Base-by-base conservation (phyloP, 2,329 filamentous ascomycete genomes). In the Aspergillus calidoustus region DNA sequence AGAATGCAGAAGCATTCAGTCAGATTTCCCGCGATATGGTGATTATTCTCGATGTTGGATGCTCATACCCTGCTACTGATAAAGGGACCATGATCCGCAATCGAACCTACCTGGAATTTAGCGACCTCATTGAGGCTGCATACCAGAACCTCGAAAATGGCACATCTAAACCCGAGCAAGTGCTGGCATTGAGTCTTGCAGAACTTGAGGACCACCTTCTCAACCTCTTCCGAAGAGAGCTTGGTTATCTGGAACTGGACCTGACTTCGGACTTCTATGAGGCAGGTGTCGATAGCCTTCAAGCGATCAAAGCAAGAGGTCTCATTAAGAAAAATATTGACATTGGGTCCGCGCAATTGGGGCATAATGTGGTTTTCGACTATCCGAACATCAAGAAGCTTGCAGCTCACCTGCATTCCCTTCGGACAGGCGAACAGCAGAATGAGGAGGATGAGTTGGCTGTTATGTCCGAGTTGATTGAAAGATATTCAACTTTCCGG, bases 331-430 rank as follows among this genome's bases (percentile, higher is more conserved):
- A 81, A 13, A 77, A 81, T 0, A 69, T 89, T 2, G 79, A 86
- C 28, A 67, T 86, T 1, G 77, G 79, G 1, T 80, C 81, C 0
- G 74, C 79, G 15, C 71, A 76, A 9, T 71, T 88, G 0, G 80
- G 81, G 0, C 81, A 84, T 52, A 89, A 88, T 49, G 79, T 89
- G 0, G 80, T 88, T 0, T 89, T 86, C 49, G 86, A 89, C 50
- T 80, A 82, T 34, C 83, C 82, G 0, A 85, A 81, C 8, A 72
- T 86, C 31, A 68, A 72, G 7, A 77, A 76, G 25, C 74, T 88
- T 11, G 79, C 83, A 1, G 70, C 69, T 2, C 78, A 83, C 64
- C 71, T 88, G 0, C 69, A 78, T 48, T 71, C 77, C 0, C 69
- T 86, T 4, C 72, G 79, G 1, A 75, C 71, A 3, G 82, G 80